Evolutionary conservation across 2,329 filamentous ascomycete species (phyloP), one percentile per base, ranked within the genome.

Genomic region (Chaetothyriales sp.): DNA sequence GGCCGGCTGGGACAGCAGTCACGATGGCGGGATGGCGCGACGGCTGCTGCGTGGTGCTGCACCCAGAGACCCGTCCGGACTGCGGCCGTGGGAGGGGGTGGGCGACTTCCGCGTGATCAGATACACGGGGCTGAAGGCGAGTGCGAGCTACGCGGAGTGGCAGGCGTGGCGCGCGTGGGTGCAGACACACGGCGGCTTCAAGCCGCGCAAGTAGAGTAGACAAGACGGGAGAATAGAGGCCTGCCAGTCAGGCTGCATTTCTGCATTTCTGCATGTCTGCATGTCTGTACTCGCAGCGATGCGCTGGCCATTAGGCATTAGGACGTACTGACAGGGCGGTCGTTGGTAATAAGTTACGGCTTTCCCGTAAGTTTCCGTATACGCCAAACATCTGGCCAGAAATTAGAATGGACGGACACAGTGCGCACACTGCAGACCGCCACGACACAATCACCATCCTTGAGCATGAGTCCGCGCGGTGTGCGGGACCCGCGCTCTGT

Each of bases 61-160:
- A 18, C 49, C 54, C 44, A 39, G 57, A 53, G 49, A 55, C 47
- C 48, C 59, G 52, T 51, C 47, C 18, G 42, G 32, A 12, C 49
- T 46, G 25, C 54, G 51, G 50, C 57, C 49, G 61, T 96, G 89
- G 90, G 76, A 76, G 58, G 81, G 86, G 53, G 80, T 95, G 2
- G 69, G 66, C 18, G 80, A 85, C 48, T 73, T 94, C 65, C 80
- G 80, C 59, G 80, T 92, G 2, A 81, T 89, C 50, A 77, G 86
- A 59, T 98, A 96, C 65, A 86, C 92, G 67, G 92, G 92, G 18
- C 80, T 81, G 68, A 89, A 86, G 71, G 77, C 81, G 50, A 80
- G 73, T 51, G 65, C 92, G 53, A 72, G 68, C 47, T 95, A 86
- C 64, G 67, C 65, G 1, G 84, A 90, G 61, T 96, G 81, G 75